Evolutionary conservation across 352 stramenopile species (phyloP), one percentile per base, ranked within the genome.

Genomic region (Phytopythium montanum): DNA sequence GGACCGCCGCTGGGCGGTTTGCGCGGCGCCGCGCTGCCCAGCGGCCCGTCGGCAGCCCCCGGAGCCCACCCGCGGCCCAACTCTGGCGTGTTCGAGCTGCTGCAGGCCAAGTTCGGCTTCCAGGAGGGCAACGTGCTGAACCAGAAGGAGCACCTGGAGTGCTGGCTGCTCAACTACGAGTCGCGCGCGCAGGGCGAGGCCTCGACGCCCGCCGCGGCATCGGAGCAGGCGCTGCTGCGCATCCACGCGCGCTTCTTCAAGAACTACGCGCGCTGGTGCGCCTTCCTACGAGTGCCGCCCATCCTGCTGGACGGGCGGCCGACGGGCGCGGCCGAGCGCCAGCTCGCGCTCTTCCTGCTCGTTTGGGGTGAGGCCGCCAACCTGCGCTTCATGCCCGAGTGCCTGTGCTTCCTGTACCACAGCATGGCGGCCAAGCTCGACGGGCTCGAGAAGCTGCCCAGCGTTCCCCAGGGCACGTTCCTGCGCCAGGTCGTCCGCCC

Each of bases 181-280:
- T 90, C 79, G n/a, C 73, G 81, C 19, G 73, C 77, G 63, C 45
- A 68, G 19, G 60, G 68, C 14, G 44, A 39, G 1, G 44, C 44
- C 1, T 38, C 60, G 10, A 60, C 67, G 31, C 59, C 57, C 19
- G 59, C 64, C 14, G 36, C 63, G 8, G 82, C 85, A 59, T 75
- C 79, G 54, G 79, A 88, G 33, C 76, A 83, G 19, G 81, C 79
- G 25, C 72, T 94, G 56, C 70, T 70, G 45, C 77, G 69, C 36
- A 81, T 99, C 52, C 97, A 99, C 71, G 76, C 81, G 50, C 98
- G 98, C 69, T 96, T 99, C 29, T 96, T 97, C 69, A 77, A 76
- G 18, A 97, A 97, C 70, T 97, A 97, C 67, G 60, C 61, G 63
- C 96, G 96, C 65, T 99, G 97, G 97, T 99, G 97, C 72, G 62